Percentiles rank a stretch among this genome's conserved stretches.
phyloP scores from a whole-genome alignment of 2,329 filamentous ascomycete species.

The Macrophomina pseudophaseolina region DNA sequence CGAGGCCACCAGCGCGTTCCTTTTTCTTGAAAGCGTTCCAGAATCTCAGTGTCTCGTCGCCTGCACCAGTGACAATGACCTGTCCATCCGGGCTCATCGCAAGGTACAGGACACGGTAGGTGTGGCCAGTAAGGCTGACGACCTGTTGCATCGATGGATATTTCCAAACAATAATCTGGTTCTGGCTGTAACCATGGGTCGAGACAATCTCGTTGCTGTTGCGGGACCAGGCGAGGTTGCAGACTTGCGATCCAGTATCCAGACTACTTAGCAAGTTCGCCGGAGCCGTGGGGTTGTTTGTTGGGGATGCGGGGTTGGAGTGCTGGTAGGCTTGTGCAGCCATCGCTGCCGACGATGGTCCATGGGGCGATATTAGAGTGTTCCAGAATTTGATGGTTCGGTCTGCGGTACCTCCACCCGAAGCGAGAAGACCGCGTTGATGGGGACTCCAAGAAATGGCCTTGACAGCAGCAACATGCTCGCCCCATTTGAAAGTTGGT shows the following conservation, averaged over 20 bases:
- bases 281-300: slow-evolving; percentile 35
- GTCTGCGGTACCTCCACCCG: slow-evolving; percentile 93
- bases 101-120: slow-evolving; percentile 92
- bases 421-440: slow-evolving; percentile 90
- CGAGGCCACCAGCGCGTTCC: slow-evolving; percentile 66
- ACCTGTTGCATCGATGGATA: slow-evolving; percentile 98
- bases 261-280: slow-evolving; percentile 72
- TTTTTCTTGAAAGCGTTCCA: slow-evolving; percentile 95
- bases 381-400: slow-evolving; percentile 98
- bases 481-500: slow-evolving; percentile 90
- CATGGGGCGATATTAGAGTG: slow-evolving; percentile 74
- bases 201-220: slow-evolving; percentile 98
- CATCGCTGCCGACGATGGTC: slow-evolving; percentile 47
- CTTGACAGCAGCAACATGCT: slow-evolving; percentile 95
- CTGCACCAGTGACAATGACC: slow-evolving; percentile 92
- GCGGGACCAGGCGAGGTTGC: slow-evolving; percentile 95
- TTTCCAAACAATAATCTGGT: slow-evolving; percentile 99
- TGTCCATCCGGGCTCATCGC: slow-evolving; percentile 97
- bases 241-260: slow-evolving; percentile 98
- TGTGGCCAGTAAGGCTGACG: slow-evolving; percentile 92
- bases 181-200: slow-evolving; percentile 96
- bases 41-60: slow-evolving; percentile 93
- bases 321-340: slow-evolving; percentile 40
- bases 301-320: slow-evolving; percentile 39
- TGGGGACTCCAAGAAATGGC: slow-evolving; percentile 98